A percentile compares a stretch with the other conserved stretches of the same genome.
Conservation (phyloP, 768 basidiomycete species). For the Boletus rubropictus region DNA sequence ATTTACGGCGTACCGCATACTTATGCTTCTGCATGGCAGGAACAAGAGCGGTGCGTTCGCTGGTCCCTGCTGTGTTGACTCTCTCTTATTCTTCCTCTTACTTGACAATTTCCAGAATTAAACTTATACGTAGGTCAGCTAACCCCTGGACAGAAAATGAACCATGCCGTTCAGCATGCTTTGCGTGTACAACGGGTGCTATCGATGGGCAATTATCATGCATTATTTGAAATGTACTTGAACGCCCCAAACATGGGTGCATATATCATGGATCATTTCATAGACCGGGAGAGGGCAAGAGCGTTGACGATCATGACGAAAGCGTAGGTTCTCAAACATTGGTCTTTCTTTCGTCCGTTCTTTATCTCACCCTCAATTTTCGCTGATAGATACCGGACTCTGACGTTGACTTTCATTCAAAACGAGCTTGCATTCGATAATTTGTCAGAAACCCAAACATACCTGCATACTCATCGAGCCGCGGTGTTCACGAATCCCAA, state of each 20-base stretch:
- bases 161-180: constrained; percentile 80
- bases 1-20: constrained; percentile 94
- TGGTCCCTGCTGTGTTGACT: constrained; percentile 2
- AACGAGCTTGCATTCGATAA: constrained; percentile 82
- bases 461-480: constrained; percentile 65
- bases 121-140: constrained; percentile 97
- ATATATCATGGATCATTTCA: constrained; percentile 99
- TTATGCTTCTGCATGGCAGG: constrained; percentile 90
- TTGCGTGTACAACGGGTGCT: constrained; percentile 83
- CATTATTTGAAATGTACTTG: constrained; percentile 79
- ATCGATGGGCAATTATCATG: constrained; percentile 91
- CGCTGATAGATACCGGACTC: constrained; percentile 65
- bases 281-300: constrained; percentile 81
- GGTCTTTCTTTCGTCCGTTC: neutral
- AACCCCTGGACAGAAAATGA: constrained; percentile 83
- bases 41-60: constrained; percentile 78
- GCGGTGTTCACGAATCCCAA: constrained; percentile 62
- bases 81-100: neutral
- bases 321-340: constrained; percentile 58
- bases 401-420: constrained; percentile 72
- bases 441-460: constrained; percentile 54
- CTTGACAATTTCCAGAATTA: constrained; percentile 54
- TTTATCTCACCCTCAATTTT: constrained; percentile 2
- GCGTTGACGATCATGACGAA: constrained; percentile 88
- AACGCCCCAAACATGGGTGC: constrained; percentile 93